Evolutionary conservation across 495 filamentous ascomycete species (phyloP).

Genomic region (Penicillium canescens): DNA sequence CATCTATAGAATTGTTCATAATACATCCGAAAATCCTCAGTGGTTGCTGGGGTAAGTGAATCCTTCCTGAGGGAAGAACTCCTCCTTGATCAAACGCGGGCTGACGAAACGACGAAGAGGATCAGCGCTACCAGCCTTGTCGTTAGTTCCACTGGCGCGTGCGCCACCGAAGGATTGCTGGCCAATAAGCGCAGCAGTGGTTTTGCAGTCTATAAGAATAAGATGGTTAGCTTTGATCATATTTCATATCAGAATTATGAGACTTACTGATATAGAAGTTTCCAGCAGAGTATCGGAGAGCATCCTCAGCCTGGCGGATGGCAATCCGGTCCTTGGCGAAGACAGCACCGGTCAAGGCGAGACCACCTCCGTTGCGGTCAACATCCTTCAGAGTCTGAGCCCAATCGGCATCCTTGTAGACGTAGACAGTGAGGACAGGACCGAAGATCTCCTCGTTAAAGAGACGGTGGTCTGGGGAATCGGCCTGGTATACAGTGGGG

Average conservation of each 20-base stretch:
- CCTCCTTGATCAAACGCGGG: constrained; percentile 76
- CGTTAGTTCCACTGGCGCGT: constrained; percentile 76
- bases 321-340: constrained; percentile 70
- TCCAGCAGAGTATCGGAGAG: constrained; percentile 72
- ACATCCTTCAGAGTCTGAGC: constrained; percentile 53
- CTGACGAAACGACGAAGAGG: constrained; percentile 70
- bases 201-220: constrained; percentile 63
- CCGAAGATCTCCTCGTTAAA: constrained; percentile 77
- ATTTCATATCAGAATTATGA: neutral
- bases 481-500: constrained; percentile 69
- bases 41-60: constrained; percentile 74
- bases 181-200: constrained; percentile 77
- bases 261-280: constrained; percentile 80
- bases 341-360: constrained; percentile 75
- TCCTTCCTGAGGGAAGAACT: constrained; percentile 60
- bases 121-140: constrained; percentile 74
- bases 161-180: constrained; percentile 82
- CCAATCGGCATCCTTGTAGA: constrained; percentile 68
- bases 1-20: neutral
- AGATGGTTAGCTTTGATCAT: neutral
- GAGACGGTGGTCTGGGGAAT: constrained; percentile 61
- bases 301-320: constrained; percentile 70
- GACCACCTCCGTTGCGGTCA: constrained; percentile 61
- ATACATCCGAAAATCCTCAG: neutral
- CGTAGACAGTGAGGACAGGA: constrained; percentile 66